These are phyloP conservation scores for Pugionium cornutum DNA, from an alignment of 345 rosid species.

Conservation along the genomic window DNA sequence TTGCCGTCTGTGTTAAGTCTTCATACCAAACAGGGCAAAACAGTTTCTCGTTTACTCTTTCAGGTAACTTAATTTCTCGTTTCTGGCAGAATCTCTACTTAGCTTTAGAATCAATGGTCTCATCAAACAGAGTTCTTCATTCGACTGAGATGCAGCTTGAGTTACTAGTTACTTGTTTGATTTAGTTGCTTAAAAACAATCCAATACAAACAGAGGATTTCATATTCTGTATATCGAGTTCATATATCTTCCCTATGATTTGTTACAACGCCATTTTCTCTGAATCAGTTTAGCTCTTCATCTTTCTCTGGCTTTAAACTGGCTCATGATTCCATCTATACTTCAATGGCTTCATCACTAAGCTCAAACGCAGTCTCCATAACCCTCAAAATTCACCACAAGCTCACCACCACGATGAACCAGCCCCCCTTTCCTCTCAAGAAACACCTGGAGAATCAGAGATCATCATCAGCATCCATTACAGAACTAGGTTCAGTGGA, in stretches of 20 bases:
- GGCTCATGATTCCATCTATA: constrained; percentile 48
- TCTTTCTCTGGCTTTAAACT: constrained; percentile 58
- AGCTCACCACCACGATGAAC: constrained; percentile 60
- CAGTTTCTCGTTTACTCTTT: too few relatives aligned
- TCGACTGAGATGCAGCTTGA: constrained; percentile 21
- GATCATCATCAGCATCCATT: constrained; percentile 56
- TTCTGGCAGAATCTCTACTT: background rate
- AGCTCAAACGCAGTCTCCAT: constrained; percentile 72
- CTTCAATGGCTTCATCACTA: constrained; percentile 75
- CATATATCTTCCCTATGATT: constrained; percentile 22
- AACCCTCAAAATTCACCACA: constrained; percentile 72
- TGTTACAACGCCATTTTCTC: background rate
- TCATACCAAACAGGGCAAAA: too few relatives aligned
- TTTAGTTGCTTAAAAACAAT: background rate
- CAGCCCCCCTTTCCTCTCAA: constrained; percentile 58
- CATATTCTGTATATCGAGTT: constrained; percentile 11
- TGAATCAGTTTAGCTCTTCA: constrained; percentile 33
- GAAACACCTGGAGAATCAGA: constrained; percentile 49
- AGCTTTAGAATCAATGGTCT: constrained; percentile 23
- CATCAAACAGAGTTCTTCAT: constrained; percentile 29
- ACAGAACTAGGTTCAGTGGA: constrained; percentile 53
- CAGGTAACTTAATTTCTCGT: too few relatives aligned
- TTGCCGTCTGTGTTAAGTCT: too few relatives aligned
- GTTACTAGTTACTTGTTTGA: constrained; percentile 9
- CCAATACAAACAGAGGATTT: background rate